A percentile compares a stretch with the other conserved stretches of the same genome.
These are phyloP conservation scores for Apium graveolens DNA, from an alignment of 129 eudicot genomes.

Conservation along the genomic window DNA sequence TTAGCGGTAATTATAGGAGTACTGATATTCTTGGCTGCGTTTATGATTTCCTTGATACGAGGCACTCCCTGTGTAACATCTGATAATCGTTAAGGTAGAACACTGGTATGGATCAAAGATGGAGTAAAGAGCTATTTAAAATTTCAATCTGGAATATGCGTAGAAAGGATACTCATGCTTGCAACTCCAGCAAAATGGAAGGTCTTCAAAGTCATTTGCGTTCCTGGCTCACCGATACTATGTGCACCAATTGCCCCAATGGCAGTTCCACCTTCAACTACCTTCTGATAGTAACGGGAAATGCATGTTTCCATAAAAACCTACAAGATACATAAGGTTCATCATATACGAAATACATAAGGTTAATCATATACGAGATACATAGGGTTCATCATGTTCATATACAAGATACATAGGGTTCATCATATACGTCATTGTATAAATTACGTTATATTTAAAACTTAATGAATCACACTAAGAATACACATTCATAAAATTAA, in stretches of 20 bases:
- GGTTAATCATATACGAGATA: not conserved
- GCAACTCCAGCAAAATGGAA: slow-evolving; percentile 99
- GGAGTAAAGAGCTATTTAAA: not conserved
- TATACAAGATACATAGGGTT: not conserved
- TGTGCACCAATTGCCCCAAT: slow-evolving; percentile 99
- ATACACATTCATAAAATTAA: not conserved
- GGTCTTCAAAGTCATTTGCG: slow-evolving; percentile 96
- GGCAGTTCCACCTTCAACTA: slow-evolving; percentile 82
- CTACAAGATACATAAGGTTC: slow-evolving; percentile 20
- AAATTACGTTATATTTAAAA: not conserved
- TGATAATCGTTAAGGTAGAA: slow-evolving; percentile 36
- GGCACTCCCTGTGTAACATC: slow-evolving; percentile 99
- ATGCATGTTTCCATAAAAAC: slow-evolving; percentile 72
- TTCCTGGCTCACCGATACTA: slow-evolving; percentile 99
- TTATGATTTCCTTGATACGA: slow-evolving; percentile 85
- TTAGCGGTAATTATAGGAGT: slow-evolving; percentile 80
- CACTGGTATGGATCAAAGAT: slow-evolving; percentile 8
- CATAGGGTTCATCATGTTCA: not conserved
- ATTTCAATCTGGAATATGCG: not conserved
- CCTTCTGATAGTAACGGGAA: slow-evolving; percentile 63
- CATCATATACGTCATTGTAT: not conserved
- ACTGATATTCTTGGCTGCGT: slow-evolving; percentile 80
- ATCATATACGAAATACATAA: not conserved
- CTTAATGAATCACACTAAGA: not conserved
- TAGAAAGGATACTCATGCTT: slow-evolving; percentile 93